Conservation (phyloP, 352 stramenopile genomes). For the Phytophthora fragariae region DNA sequence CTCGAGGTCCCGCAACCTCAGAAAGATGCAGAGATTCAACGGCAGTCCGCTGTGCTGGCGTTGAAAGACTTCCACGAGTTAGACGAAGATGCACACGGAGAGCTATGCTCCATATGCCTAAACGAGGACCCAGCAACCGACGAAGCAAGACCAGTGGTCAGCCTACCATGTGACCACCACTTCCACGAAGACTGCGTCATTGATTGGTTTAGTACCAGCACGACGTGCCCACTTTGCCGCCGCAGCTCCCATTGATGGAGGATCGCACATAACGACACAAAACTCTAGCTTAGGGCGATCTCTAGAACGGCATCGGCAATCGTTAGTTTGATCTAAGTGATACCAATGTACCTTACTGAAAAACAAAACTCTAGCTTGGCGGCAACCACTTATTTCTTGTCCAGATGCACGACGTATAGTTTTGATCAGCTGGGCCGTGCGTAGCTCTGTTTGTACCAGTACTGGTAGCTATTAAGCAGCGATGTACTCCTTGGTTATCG, state of each 20-base stretch:
- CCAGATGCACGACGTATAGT: no score
- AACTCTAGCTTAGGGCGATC: no score
- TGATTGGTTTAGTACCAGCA: constrained; percentile 70
- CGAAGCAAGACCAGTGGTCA: constrained; percentile 39
- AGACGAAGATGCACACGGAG: constrained; percentile 14
- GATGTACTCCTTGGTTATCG: no score
- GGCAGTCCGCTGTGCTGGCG: constrained; percentile 51
- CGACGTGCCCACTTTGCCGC: constrained; percentile 67
- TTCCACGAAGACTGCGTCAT: constrained; percentile 82
- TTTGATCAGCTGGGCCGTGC: no score
- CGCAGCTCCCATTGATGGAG: constrained; percentile 16
- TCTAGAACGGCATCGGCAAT: no score
- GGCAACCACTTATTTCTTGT: no score
- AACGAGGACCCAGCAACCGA: constrained; percentile 43
- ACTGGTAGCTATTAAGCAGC: no score
- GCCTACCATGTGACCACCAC: constrained; percentile 58
- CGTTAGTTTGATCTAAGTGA: no score
- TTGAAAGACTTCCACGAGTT: constrained; percentile 53
- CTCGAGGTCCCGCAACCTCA: constrained; percentile 56
- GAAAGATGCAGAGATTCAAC: constrained; percentile 51
- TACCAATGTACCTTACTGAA: no score
- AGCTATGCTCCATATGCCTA: constrained; percentile 61
- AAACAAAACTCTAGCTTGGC: background rate
- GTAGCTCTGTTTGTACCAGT: no score
- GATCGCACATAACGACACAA: background rate